Evolutionary conservation across 495 filamentous ascomycete species (phyloP).

Genomic region (Trichoderma erinaceum): DNA sequence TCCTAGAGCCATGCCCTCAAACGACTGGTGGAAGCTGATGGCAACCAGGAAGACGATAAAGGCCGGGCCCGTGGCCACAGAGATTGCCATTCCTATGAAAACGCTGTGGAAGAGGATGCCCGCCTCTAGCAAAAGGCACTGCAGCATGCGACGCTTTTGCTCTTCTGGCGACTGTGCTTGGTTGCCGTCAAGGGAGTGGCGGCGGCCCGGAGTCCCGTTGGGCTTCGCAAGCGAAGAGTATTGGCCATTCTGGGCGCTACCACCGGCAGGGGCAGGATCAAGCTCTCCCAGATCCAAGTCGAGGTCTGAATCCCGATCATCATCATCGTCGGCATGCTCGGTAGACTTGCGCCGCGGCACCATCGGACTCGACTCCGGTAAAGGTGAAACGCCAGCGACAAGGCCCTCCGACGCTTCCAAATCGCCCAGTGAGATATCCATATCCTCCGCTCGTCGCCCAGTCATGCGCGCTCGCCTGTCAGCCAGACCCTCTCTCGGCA

Average conservation of each 20-base stretch:
- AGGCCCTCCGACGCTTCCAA: slow-evolving; percentile 40
- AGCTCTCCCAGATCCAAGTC: slow-evolving; percentile 51
- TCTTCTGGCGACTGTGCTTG: slow-evolving; percentile 31
- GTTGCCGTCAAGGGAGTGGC: background rate
- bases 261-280: slow-evolving; percentile 21
- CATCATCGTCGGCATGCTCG: slow-evolving; percentile 12
- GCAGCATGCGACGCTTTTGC: slow-evolving; percentile 59
- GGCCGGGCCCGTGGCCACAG: slow-evolving; percentile 69
- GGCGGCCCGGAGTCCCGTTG: background rate
- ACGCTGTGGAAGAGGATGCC: slow-evolving; percentile 84
- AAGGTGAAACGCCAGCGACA: slow-evolving; percentile 42
- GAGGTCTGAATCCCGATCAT: slow-evolving; percentile 39
- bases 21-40: slow-evolving; percentile 74
- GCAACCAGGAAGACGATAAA: slow-evolving; percentile 77
- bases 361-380: slow-evolving; percentile 38
- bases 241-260: background rate
- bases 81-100: slow-evolving; percentile 85
- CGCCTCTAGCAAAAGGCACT: slow-evolving; percentile 74
- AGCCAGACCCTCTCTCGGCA: slow-evolving; percentile 21
- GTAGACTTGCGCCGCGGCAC: slow-evolving; percentile 16
- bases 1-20: slow-evolving; percentile 70
- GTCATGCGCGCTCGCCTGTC: slow-evolving; percentile 19
- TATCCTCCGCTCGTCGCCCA: slow-evolving; percentile 33
- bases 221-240: slow-evolving; percentile 8
- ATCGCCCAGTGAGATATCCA: slow-evolving; percentile 40